A percentile compares a stretch with the other conserved stretches of the same genome.
Evolutionary conservation across 441 rosid genomes (phyloP).

Genomic region (Adansonia madagascariensis): DNA sequence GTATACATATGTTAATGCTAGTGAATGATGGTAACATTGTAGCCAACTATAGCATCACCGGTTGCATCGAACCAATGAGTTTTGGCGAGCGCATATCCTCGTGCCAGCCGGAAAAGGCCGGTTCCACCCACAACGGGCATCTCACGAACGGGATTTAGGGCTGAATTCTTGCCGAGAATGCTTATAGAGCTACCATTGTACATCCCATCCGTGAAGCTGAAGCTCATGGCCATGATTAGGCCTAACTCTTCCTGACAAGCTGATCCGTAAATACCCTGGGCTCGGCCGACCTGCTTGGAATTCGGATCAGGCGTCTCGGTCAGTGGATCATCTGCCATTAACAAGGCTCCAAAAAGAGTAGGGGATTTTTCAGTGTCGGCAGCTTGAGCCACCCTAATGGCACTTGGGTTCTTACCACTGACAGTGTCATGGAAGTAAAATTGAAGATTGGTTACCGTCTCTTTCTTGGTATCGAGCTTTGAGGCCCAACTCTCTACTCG

Average conservation of each 20-base stretch:
- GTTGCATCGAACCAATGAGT: slow-evolving; percentile 52
- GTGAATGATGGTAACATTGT: slow-evolving; percentile 49
- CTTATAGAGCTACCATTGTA: slow-evolving; percentile 72
- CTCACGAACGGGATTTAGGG: slow-evolving; percentile 49
- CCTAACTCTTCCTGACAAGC: slow-evolving; percentile 53
- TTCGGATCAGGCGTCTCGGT: slow-evolving; percentile 62
- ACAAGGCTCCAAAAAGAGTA: not conserved
- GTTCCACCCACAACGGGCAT: slow-evolving; percentile 81
- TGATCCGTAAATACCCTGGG: slow-evolving; percentile 70
- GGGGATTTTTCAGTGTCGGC: not conserved
- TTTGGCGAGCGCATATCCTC: slow-evolving; percentile 63
- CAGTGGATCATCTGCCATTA: slow-evolving; percentile 56
- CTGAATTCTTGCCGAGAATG: slow-evolving; percentile 63
- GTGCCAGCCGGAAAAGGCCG: slow-evolving; percentile 67
- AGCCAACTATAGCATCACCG: slow-evolving; percentile 67
- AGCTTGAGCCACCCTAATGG: slow-evolving; percentile 8
- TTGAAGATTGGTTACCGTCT: slow-evolving; percentile 56
- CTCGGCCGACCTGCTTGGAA: slow-evolving; percentile 66
- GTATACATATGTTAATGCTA: not conserved
- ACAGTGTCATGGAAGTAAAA: slow-evolving; percentile 77
- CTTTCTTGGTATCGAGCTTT: slow-evolving; percentile 35
- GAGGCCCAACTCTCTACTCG: slow-evolving; percentile 40
- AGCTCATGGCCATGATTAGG: slow-evolving; percentile 62
- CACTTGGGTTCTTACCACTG: slow-evolving; percentile 39
- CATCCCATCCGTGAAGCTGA: slow-evolving; percentile 53